Base-by-base conservation (phyloP, 768 basidiomycete genomes). In the Cyclocybe cylindracea region DNA sequence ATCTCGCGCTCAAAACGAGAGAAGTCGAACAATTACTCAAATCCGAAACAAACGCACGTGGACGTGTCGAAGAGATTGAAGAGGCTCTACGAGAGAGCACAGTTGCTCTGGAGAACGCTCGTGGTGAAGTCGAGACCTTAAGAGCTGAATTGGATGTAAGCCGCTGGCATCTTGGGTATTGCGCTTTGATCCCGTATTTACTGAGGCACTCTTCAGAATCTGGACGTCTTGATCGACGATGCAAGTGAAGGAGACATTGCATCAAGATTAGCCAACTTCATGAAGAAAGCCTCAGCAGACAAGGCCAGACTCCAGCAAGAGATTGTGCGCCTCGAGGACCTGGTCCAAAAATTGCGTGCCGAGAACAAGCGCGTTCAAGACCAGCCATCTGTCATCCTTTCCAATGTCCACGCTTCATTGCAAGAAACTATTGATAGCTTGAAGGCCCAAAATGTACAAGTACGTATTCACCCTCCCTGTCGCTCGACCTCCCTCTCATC, bases 31-130 rank as follows among this genome's bases (percentile, higher is more conserved):
- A 79, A 54, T 68, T 86, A 53, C 53, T 72, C 42, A 83, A 84
- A 61, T 77, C 84, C 0, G 91, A 94, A 62, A 75, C 72, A 10
- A 66, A 68, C 39, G 83, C 87, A 1, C 80, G 86, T 52, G 66
- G 69, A 31, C 79, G 93, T 29, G 77, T 92, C 0, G 87, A 86
- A 51, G 96, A 99, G 65, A 79, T 94, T 16, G 94, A 96, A 66
- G 90, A 89, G 60, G 96, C 96, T 2, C 72, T 98, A 37, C 76
- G 87, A 56, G 94, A 98, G 72, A 92, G 89, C 58, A 87, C 86
- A 2, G 77, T 84, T 40, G 91, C 95, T 0, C 78, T 98, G 8
- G 95, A 98, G 67, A 88, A 87, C 60, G 90, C 94, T 5, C 75
- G 90, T 49, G 91, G 90, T 10, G 96, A 99, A 68, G 88, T 98